Evolutionary conservation across 495 filamentous ascomycete species (phyloP).

Genomic region (Pyrenula aspistea): DNA sequence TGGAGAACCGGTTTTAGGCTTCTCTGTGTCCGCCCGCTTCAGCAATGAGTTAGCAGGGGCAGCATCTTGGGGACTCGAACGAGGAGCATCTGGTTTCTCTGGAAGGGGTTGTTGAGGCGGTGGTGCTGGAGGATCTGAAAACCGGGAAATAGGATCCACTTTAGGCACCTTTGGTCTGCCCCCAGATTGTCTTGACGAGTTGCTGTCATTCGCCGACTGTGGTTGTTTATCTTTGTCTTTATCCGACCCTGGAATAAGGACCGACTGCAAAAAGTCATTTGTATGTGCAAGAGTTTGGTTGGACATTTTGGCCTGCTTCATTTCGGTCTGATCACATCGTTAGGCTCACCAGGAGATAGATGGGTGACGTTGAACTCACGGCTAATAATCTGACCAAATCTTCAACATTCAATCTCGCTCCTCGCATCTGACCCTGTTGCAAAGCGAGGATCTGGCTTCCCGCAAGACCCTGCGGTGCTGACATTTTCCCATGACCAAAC

Average conservation of each 20-base stretch:
- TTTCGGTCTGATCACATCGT: slow-evolving; percentile 52
- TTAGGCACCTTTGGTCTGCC: slow-evolving; percentile 43
- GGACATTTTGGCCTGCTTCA: slow-evolving; percentile 79
- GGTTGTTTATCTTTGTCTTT: slow-evolving; percentile 55
- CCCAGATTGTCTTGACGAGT: slow-evolving; percentile 26
- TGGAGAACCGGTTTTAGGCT: slow-evolving; percentile 51
- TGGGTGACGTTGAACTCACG: slow-evolving; percentile 42
- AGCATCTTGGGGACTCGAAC: slow-evolving; percentile 25
- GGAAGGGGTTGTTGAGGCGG: slow-evolving; percentile 85
- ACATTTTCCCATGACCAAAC: slow-evolving; percentile 5
- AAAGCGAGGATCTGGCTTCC: slow-evolving; percentile 46
- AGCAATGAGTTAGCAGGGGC: slow-evolving; percentile 40
- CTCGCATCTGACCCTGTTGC: slow-evolving; percentile 54
- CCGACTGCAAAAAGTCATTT: slow-evolving; percentile 61
- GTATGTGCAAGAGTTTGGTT: slow-evolving; percentile 73
- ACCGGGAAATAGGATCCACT: slow-evolving; percentile 45
- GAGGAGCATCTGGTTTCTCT: slow-evolving; percentile 68
- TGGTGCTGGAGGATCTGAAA: slow-evolving; percentile 82
- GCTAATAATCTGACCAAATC: slow-evolving; percentile 89
- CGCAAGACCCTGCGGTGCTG: slow-evolving; percentile 35
- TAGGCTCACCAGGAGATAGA: slow-evolving; percentile 3
- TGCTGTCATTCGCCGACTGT: slow-evolving; percentile 18
- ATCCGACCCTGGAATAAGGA: slow-evolving; percentile 61
- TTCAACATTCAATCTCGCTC: slow-evolving; percentile 84
- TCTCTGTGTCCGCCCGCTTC: slow-evolving; percentile 65